Evolutionary conservation across 768 basidiomycete genomes (phyloP).

Genomic region (Panaeolus cyanescens): DNA sequence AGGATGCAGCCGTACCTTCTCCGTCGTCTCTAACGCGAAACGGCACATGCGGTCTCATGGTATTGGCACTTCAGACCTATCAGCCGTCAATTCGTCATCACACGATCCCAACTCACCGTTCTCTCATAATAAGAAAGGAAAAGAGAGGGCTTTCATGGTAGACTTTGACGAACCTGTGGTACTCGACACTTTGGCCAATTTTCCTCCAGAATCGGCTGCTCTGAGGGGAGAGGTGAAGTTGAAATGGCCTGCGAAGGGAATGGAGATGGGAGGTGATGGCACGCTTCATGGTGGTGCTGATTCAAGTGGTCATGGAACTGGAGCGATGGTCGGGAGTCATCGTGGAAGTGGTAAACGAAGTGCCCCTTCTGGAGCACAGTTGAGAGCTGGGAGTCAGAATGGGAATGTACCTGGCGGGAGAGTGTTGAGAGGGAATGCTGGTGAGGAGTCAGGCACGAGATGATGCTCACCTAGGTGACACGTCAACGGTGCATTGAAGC

Average conservation of each 20-base stretch:
- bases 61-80: slow-evolving; percentile 30
- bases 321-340: neutral
- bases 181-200: neutral
- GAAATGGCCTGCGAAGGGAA: slow-evolving; percentile 1
- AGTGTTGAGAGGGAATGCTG: neutral
- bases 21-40: slow-evolving; percentile 66
- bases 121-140: neutral
- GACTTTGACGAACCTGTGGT: slow-evolving; percentile 31
- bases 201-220: neutral
- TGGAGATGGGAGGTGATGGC: neutral
- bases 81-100: neutral
- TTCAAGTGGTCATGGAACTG: neutral
- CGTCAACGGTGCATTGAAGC: neutral
- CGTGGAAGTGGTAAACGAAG: neutral
- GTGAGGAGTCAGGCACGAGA: neutral
- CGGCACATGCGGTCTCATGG: slow-evolving; percentile 67
- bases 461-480: neutral
- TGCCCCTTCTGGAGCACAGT: neutral
- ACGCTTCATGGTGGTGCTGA: neutral
- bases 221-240: slow-evolving; percentile 5
- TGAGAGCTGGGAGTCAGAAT: slow-evolving; percentile 8
- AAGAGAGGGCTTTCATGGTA: slow-evolving; percentile 22
- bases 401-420: neutral
- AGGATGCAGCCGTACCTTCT: slow-evolving; percentile 56
- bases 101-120: slow-evolving; percentile 7